These are phyloP conservation scores for Lactifluus subvellereus DNA, from an alignment of 768 basidiomycete species.

Conservation along the genomic window DNA sequence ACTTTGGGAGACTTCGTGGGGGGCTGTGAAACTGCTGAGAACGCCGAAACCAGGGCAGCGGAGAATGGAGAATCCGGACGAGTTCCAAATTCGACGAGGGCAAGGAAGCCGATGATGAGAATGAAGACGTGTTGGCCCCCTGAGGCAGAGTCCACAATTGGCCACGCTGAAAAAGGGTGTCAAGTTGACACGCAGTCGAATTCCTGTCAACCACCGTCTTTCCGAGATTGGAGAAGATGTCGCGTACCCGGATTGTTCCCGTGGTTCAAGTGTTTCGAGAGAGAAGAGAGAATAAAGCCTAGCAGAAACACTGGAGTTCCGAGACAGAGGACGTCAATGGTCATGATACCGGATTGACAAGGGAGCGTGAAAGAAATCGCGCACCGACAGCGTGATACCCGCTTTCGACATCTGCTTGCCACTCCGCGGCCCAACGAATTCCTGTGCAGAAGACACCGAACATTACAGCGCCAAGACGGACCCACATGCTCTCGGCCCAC, in stretches of 20 bases:
- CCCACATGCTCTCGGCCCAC: conserved; percentile 23
- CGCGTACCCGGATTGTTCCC: conserved; percentile 69
- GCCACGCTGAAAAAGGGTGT: conserved; percentile 56
- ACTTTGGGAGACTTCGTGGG: neutral
- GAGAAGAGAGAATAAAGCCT: conserved; percentile 59
- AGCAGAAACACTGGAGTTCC: conserved; percentile 48
- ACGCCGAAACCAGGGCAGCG: conserved; percentile 5
- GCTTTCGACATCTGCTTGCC: conserved; percentile 11
- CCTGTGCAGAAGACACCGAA: conserved; percentile 16
- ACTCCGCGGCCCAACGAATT: conserved; percentile 22
- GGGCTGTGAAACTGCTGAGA: neutral
- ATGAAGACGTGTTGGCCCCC: conserved; percentile 70
- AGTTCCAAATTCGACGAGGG: conserved; percentile 50
- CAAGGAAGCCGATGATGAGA: conserved; percentile 48
- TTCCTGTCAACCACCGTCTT: neutral
- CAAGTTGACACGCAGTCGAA: neutral
- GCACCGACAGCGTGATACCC: conserved; percentile 21
- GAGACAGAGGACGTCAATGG: neutral
- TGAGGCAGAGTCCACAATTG: conserved; percentile 57
- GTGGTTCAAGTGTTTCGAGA: conserved; percentile 73
- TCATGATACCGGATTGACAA: neutral
- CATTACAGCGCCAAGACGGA: conserved; percentile 18
- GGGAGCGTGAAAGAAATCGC: conserved; percentile 1
- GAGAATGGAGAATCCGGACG: conserved; percentile 33
- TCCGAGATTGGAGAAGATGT: neutral